Evolutionary conservation across 1,284 basidiomycete species (phyloP), one percentile per base, ranked within the genome.

Genomic region (Pyrrhoderma lamaoense): DNA sequence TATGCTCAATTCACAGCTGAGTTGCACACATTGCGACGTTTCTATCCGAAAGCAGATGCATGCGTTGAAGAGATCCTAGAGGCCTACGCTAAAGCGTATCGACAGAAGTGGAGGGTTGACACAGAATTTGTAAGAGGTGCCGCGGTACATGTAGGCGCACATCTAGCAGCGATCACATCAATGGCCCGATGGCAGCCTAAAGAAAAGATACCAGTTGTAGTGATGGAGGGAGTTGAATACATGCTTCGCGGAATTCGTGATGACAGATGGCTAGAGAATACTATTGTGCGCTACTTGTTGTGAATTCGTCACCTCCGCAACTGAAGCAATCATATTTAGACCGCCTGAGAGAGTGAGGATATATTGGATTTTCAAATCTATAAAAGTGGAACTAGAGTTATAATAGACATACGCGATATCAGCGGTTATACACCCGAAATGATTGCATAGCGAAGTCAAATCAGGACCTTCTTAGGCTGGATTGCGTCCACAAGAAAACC

Each of bases 1-100:
- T 59, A 82, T 2, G 80, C 77, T 1, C 80, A 84, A 58, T 73
- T 82, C 53, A 71, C 69, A 49, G 80, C 77, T 7, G 82, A 84
- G 61, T 59, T 83, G 54, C 65, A 73, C 59, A 64, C 69, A 14
- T 58, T 80, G 47, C 62, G 68, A 35, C 62, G 67, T 35, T 80
- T 80, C 62, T 56, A 71, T 52, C 68, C 67, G 49, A 57, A 57
- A 31, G 65, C 65, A 14, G 59, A 67, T 1, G 65, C 67, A 3
- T 60, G 63, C 16, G 58, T 60, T 16, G 52, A 49, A 9, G 44
- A 27, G 16, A 21, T 72, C 8, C 62, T 78, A 13, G 57, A 56
- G n/a, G 61, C 69, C 5, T 78, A 81, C 58, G 59, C 76, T 37
- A 52, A 52, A 18, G 61, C 65, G 34, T 83, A 83, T 59, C 61